These are phyloP conservation scores for Petunia hybrid DNA, from an alignment of 305 asterid species.

Conservation along the genomic window DNA sequence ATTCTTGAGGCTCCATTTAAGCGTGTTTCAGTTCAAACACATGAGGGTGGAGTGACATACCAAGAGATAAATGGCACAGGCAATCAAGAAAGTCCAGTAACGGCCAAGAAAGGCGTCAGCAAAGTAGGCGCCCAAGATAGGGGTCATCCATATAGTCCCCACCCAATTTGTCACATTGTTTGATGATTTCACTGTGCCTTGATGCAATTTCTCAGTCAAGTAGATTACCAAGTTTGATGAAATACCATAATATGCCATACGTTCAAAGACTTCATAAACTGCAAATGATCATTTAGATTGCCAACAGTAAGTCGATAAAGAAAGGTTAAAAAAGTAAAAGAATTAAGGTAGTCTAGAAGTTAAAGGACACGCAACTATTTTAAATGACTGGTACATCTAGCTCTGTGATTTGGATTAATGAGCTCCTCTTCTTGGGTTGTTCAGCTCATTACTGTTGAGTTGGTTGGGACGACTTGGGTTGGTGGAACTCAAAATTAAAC, in stretches of 20 bases:
- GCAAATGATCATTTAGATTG: slow-evolving; percentile 29
- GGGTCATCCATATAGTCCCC: slow-evolving; percentile 88
- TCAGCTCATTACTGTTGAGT: neutral
- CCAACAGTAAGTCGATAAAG: too few species aligned
- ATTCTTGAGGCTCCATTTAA: too few species aligned
- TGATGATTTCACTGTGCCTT: slow-evolving; percentile 75
- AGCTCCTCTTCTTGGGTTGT: neutral
- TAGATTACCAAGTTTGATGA: slow-evolving; percentile 77
- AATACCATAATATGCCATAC: slow-evolving; percentile 89
- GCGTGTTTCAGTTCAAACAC: too few species aligned
- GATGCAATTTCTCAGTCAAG: slow-evolving; percentile 63
- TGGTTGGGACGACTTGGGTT: neutral
- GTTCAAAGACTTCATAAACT: slow-evolving; percentile 93
- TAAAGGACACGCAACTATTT: too few species aligned
- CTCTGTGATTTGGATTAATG: too few species aligned
- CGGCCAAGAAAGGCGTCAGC: slow-evolving; percentile 89
- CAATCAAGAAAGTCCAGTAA: slow-evolving; percentile 71
- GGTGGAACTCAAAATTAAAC: neutral
- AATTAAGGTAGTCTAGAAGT: neutral
- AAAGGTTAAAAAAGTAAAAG: neutral
- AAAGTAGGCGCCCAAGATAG: slow-evolving; percentile 75
- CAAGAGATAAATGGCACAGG: slow-evolving; percentile 61
- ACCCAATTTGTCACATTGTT: slow-evolving; percentile 86
- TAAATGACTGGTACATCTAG: too few species aligned
- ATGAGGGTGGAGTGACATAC: slow-evolving; percentile 41